Evolutionary conservation across 306 rosid species (phyloP), one percentile per base, ranked within the genome.

Genomic region (Vigna hirtella): DNA sequence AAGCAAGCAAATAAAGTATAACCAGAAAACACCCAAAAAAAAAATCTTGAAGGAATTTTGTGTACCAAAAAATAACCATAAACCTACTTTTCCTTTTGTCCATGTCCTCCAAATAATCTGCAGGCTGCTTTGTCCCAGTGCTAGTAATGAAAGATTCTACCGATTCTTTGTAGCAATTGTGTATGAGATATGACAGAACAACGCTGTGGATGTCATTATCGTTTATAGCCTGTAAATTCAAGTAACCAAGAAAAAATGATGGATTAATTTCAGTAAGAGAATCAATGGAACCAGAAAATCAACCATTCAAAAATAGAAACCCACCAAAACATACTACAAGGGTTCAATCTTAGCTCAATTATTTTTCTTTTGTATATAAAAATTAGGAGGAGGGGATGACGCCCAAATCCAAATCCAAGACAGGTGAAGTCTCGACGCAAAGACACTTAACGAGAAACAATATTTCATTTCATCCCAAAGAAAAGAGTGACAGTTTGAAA

Each of bases 161-260:
- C 10, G 97, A 86, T 69, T 91, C 98, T 74, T 91, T 90, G 64
- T 85, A 88, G 79, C 98, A 93, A 75, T 93, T 93, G 62, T 93
- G 98, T 67, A 93, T 89, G 57, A 93, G 98, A 83, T 93, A 93
- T 66, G 98, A 91, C 49, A 88, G 81, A 69, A 93, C 93, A 81
- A 91, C 77, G 47, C 51, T 87, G 81, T 88, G 88, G 62, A 87
- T 71, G 80, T 91, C 98, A 75, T 85, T 82, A 55, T 93, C 98
- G 2, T 78, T 85, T 72, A 90, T 70, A 83, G 81, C 88, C 98
- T 93, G 92, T n/a, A 59, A 85, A 74, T 74, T 59, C 34, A 76
- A 9, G 55, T 14, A 50, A 26, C 51, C 81, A 61, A 50, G 45
- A 77, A 74, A 43, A 38, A 6, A 6, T 2, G 36, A 55, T 32